phyloP scores from a whole-genome alignment of 345 rosid species.

The Kernera saxatilis region DNA sequence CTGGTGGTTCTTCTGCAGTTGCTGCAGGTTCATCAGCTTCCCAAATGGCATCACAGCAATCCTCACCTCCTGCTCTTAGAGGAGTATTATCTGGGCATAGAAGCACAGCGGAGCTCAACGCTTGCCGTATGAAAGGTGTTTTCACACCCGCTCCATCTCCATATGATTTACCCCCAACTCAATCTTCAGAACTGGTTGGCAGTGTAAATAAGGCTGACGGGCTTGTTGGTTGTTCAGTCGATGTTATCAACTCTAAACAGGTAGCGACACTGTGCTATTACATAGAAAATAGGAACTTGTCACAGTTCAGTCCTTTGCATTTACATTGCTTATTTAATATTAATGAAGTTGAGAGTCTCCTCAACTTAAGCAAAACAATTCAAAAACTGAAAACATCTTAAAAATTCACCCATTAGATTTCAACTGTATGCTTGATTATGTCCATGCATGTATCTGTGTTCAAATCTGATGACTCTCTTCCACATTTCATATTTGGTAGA shows the following conservation, averaged over 20 bases:
- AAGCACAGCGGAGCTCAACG: conserved; percentile 61
- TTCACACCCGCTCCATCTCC: conserved; percentile 59
- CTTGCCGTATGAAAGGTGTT: conserved; percentile 73
- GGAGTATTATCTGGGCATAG: conserved; percentile 54
- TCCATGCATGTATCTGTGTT: not conserved
- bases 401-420: not conserved
- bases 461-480: conserved; percentile 15
- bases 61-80: conserved; percentile 53
- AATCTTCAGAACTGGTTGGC: conserved; percentile 50
- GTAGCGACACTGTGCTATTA: conserved; percentile 27
- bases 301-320: not conserved
- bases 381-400: not conserved
- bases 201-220: conserved; percentile 50
- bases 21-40: conserved; percentile 52
- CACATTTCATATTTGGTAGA: conserved; percentile 35
- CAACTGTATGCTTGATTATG: conserved; percentile 13
- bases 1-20: conserved; percentile 50
- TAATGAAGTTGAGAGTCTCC: not conserved
- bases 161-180: conserved; percentile 53
- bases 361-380: not conserved
- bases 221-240: conserved; percentile 45
- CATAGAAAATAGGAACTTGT: not conserved
- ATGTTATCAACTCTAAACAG: conserved; percentile 62
- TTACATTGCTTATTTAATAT: not conserved
- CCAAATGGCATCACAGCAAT: conserved; percentile 57